Evolutionary conservation across 2,329 filamentous ascomycete species (phyloP).

Genomic region (Botryotinia globosa): DNA sequence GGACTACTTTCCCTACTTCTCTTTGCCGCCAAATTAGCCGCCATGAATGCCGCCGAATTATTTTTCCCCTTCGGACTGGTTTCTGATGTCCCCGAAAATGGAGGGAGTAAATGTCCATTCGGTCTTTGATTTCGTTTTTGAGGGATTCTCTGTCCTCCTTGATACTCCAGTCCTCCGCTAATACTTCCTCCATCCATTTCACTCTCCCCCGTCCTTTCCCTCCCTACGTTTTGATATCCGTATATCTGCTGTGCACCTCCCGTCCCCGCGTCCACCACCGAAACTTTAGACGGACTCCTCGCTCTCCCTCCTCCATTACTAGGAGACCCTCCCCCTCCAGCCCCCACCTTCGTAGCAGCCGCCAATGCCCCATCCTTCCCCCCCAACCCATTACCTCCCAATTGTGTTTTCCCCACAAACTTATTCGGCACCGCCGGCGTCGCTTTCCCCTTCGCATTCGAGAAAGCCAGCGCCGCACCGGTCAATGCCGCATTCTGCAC

Average conservation of each 20-base stretch:
- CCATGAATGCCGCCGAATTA: constrained; percentile 53
- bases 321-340: constrained; percentile 5
- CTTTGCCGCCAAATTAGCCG: constrained; percentile 60
- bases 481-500: constrained; percentile 13
- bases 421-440: background rate
- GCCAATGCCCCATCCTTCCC: constrained; percentile 46
- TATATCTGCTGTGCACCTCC: background rate
- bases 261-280: constrained; percentile 1
- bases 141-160: background rate
- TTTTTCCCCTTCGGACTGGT: constrained; percentile 15
- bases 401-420: background rate
- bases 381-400: constrained; percentile 24
- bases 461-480: constrained; percentile 12
- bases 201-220: constrained; percentile 16
- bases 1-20: constrained; percentile 54
- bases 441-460: background rate
- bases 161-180: background rate
- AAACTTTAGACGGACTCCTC: constrained; percentile 19
- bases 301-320: constrained; percentile 13
- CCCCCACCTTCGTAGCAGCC: constrained; percentile 43
- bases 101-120: constrained; percentile 10
- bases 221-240: constrained; percentile 13
- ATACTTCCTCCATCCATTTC: constrained; percentile 1
- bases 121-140: constrained; percentile 10
- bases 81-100: background rate